phyloP scores from a whole-genome alignment of 2,329 filamentous ascomycete genomes.

The Talaromyces sp. region DNA sequence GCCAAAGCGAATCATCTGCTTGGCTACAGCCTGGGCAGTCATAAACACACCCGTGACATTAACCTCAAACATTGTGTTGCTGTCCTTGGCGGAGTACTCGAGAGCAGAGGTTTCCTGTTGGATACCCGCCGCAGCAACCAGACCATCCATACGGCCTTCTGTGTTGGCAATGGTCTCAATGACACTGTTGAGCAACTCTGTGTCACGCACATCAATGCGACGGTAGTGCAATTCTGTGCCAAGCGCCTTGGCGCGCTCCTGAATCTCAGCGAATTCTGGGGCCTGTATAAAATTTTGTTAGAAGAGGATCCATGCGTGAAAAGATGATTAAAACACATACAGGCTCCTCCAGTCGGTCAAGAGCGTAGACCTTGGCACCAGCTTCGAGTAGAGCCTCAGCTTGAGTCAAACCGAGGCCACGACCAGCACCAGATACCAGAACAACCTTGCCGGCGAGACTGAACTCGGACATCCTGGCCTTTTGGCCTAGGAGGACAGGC shows the following conservation, averaged over 20 bases:
- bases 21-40: constrained; percentile 65
- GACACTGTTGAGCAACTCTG: constrained; percentile 65
- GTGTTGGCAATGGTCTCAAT: constrained; percentile 69
- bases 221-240: constrained; percentile 72
- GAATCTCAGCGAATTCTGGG: constrained; percentile 66
- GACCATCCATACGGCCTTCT: constrained; percentile 74
- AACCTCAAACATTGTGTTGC: constrained; percentile 64
- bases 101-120: constrained; percentile 83
- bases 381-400: constrained; percentile 75
- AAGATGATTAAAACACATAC: constrained; percentile 24
- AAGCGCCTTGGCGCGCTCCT: constrained; percentile 66
- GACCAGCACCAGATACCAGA: constrained; percentile 70
- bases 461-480: constrained; percentile 68
- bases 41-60: constrained; percentile 66
- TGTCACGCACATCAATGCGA: constrained; percentile 78
- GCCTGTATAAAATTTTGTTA: constrained; percentile 31
- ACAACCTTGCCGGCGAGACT: constrained; percentile 71
- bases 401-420: constrained; percentile 73
- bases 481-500: constrained; percentile 35
- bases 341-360: constrained; percentile 47
- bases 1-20: constrained; percentile 64
- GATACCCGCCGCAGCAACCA: constrained; percentile 71
- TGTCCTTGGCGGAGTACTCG: constrained; percentile 69
- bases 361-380: constrained; percentile 62
- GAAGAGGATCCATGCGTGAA: too few relatives aligned